A percentile compares a stretch with the other conserved stretches of the same genome.
phyloP scores from a whole-genome alignment of 345 rosid species.

The Trapa bicornis region DNA sequence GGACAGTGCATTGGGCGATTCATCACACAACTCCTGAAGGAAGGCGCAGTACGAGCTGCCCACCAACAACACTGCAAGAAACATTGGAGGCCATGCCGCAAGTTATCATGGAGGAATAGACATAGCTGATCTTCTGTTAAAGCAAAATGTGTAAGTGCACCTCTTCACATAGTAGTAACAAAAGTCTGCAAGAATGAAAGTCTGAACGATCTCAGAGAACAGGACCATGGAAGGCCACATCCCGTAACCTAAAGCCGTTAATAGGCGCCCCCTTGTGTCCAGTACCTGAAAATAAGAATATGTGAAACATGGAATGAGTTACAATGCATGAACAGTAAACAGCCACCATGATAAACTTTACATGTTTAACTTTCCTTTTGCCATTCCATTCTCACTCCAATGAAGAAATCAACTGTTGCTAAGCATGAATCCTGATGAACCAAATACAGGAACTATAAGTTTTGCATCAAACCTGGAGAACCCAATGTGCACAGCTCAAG shows the following conservation, averaged over 20 bases:
- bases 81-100: neutral
- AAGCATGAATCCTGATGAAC: neutral
- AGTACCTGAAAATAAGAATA: conserved; percentile 33
- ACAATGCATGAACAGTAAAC: neutral
- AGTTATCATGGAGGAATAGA: too few relatives aligned
- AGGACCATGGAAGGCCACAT: conserved; percentile 86
- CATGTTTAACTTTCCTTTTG: neutral
- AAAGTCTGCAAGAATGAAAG: conserved; percentile 81
- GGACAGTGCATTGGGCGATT: neutral
- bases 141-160: conserved; percentile 14
- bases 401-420: neutral
- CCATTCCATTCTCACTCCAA: too few relatives aligned
- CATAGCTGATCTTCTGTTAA: neutral
- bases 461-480: conserved; percentile 54
- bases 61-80: conserved; percentile 59
- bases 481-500: conserved; percentile 91
- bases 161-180: conserved; percentile 85
- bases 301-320: neutral
- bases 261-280: conserved; percentile 64
- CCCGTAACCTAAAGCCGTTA: conserved; percentile 76
- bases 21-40: conserved; percentile 74
- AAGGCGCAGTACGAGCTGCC: conserved; percentile 79
- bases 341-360: neutral
- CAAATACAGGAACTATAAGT: neutral
- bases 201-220: conserved; percentile 73